Base-by-base conservation (phyloP, 805 yeast species). In the Kodamaea laetipori region DNA sequence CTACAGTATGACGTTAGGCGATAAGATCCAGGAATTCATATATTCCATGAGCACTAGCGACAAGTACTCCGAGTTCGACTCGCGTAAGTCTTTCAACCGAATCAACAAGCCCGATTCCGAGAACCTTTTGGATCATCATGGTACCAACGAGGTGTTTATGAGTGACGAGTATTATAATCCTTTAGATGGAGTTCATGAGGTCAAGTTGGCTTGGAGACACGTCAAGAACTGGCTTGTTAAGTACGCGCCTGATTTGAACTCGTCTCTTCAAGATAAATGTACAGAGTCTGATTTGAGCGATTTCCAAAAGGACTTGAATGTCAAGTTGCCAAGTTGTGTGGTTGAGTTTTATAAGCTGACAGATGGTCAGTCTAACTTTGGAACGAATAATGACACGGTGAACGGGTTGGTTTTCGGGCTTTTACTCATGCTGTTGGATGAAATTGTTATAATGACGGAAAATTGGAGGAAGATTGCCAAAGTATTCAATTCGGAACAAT, bases 141-240 rank as follows among this genome's bases (percentile, higher is more conserved):
- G 58, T 41, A 46, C 64, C n/a, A 44, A 56, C 4, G 55, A 49
- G 2, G 51, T 63, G 27, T 46, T 43, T 12, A 47, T 41, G 38
- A 68, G 59, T 47, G 74, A 60, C 44, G 76, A 50, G 54, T 54
- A 59, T 13, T 57, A 57, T 10, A 61, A 60, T 25, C 42, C 18
- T 55, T 65, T 60, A 12, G 85, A 80, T 34, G 95, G 95, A 37
- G 83, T 86, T 18, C 81, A 92, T 42, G 88, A 90, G 49, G 71
- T 78, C 1, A 72, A 84, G 27, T 77, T 82, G 16, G 86, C 97
- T 9, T 92, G 98, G 98, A 77, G 86, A 49, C 90, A 90, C 56
- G 81, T 92, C 45, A 92, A 87, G 52, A 71, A 80, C 13, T 92
- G 97, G 97, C 71, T 92, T 13, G 74, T 78, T 26, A 78, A 80